Evolutionary conservation across 1,284 basidiomycete species (phyloP), one percentile per base, ranked within the genome.

Genomic region (Fomitopsis schrenkii): DNA sequence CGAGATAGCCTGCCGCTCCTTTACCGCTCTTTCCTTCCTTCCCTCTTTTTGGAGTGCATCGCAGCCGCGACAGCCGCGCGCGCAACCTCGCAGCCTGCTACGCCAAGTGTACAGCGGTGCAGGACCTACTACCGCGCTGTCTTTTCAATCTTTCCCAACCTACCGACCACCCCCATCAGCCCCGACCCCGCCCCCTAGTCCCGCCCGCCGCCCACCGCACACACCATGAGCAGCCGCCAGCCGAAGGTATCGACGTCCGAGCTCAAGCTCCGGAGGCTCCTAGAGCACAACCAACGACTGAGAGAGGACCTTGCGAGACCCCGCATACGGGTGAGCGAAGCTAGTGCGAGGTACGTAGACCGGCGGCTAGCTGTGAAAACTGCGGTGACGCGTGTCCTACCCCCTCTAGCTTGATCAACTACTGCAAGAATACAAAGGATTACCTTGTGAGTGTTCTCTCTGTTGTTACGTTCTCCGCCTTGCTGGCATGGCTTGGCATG

Each of bases 211-310:
- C 55, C 58, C 19, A 15, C 38, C 56, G 12, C 54, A 9, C 35
- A 12, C 67, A 69, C 53, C 60, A 74, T 74, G 73, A 72, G 69
- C 69, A 63, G 68, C 67, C 73, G 73, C 45, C 67, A 68, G 28
- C 67, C 70, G 9, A 87, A 87, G 74, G 84, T 84, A 71, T 83
- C 85, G 67, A 91, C 93, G 89, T 86, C 86, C 57, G 91, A 94
- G 79, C 85, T 94, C 74, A 93, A 92, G 79, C 86, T 93, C 58
- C 83, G 92, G 33, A 79, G 92, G 45, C 78, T 94, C 65, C 84
- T 84, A 22, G 92, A 94, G 75, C 90, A 94, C 77, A 94, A 93
- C 70, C 81, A 85, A 66, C 79, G 91, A 38, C 76, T 94, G 64
- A 77, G 83, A 65, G 92, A 93, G 70, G 92, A 94, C 70, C 79